These are phyloP conservation scores for Rhynchosporium graminicola DNA, from an alignment of 2,329 filamentous ascomycete species.

Conservation along the genomic window DNA sequence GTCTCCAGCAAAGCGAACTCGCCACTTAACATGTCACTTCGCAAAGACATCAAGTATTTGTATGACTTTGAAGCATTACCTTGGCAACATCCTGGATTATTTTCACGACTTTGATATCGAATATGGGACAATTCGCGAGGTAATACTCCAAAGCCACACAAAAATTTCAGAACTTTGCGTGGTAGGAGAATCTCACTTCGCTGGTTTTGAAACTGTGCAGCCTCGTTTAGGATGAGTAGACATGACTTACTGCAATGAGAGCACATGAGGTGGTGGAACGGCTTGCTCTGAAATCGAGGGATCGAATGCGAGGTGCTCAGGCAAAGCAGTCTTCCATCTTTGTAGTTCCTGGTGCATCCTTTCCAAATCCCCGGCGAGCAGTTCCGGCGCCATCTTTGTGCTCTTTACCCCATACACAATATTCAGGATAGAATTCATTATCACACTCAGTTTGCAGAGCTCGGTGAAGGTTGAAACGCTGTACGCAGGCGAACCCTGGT, in stretches of 20 bases:
- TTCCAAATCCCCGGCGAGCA: slow-evolving; percentile 42
- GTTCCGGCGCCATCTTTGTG: slow-evolving; percentile 41
- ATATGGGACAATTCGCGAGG: too few species aligned
- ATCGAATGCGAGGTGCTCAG: slow-evolving; percentile 46
- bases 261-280: slow-evolving; percentile 47
- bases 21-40: too few species aligned
- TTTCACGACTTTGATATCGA: too few species aligned
- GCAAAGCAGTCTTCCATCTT: slow-evolving; percentile 46
- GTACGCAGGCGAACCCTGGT: slow-evolving; percentile 44
- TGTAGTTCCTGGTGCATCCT: slow-evolving; percentile 45
- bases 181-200: not conserved
- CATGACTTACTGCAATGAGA: slow-evolving; percentile 42
- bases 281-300: slow-evolving; percentile 34
- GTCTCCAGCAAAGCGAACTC: too few species aligned
- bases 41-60: too few species aligned
- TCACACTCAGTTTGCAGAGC: slow-evolving; percentile 48
- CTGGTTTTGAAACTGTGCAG: too few species aligned
- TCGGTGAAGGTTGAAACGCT: slow-evolving; percentile 47
- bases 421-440: slow-evolving; percentile 49
- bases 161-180: not conserved
- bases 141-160: too few species aligned
- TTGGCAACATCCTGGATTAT: too few species aligned
- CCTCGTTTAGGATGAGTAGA: too few species aligned
- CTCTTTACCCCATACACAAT: slow-evolving; percentile 49
- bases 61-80: too few species aligned